These are phyloP conservation scores for Beauveria caledonica DNA, from an alignment of 2,329 filamentous ascomycete genomes.

Conservation along the genomic window DNA sequence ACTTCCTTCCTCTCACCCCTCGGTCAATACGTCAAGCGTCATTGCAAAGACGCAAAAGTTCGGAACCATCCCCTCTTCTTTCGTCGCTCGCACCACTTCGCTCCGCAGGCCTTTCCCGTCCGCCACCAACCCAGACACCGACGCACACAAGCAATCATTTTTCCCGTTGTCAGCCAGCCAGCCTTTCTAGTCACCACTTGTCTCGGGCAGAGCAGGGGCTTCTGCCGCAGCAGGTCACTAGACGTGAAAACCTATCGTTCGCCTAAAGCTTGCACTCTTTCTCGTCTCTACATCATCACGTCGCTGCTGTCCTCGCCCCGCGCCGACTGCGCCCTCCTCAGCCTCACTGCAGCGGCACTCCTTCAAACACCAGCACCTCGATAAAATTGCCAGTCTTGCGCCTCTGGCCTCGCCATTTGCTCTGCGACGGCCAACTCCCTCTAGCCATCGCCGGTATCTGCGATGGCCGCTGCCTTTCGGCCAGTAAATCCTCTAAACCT, in stretches of 20 bases:
- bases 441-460: neutral
- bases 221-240: neutral
- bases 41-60: constrained; percentile 12
- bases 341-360: constrained; percentile 3
- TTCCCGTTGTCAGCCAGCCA: neutral
- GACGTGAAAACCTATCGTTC: neutral
- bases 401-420: neutral
- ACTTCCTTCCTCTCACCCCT: constrained; percentile 7
- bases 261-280: neutral
- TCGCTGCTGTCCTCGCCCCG: neutral
- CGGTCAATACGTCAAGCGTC: constrained; percentile 19
- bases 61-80: neutral
- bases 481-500: constrained; percentile 37
- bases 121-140: neutral
- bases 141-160: neutral
- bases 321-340: neutral
- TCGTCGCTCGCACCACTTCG: constrained; percentile 11
- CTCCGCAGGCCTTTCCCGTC: neutral
- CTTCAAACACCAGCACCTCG: neutral
- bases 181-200: constrained; percentile 2
- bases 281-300: constrained; percentile 3
- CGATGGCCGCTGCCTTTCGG: constrained; percentile 41
- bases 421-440: neutral
- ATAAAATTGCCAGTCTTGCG: neutral
- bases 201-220: constrained; percentile 3